Conservation (phyloP, 331 rosid genomes). For the Rhamnella rubrinervis region DNA sequence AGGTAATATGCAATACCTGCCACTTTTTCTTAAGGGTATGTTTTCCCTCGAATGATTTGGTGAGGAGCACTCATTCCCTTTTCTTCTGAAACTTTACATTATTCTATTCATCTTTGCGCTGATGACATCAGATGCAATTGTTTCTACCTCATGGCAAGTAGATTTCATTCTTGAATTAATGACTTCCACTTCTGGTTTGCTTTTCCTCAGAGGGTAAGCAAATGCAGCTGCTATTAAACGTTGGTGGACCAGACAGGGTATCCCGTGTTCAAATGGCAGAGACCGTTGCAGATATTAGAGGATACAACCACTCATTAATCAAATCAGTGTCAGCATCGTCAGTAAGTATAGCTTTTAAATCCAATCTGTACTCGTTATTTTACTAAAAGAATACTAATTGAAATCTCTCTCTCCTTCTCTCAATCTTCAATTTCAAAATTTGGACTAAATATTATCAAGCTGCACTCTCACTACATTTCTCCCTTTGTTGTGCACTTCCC, state of each 20-base stretch:
- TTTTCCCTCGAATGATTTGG: not conserved
- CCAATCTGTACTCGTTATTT: not conserved
- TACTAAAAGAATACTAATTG: not conserved
- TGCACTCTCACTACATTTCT: not conserved
- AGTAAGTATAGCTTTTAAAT: conserved; percentile 38
- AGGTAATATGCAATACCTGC: not conserved
- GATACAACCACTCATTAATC: conserved; percentile 56
- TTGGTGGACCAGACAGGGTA: conserved; percentile 78
- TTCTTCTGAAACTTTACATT: too few species aligned
- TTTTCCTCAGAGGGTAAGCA: conserved; percentile 54
- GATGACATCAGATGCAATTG: not conserved
- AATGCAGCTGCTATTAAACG: conserved; percentile 66
- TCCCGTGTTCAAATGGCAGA: conserved; percentile 88
- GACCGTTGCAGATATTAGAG: conserved; percentile 70
- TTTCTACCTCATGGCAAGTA: not conserved
- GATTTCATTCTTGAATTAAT: conserved; percentile 1
- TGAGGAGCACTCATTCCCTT: too few species aligned
- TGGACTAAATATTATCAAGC: not conserved
- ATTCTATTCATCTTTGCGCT: not conserved
- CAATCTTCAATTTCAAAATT: not conserved
- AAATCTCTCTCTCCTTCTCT: not conserved
- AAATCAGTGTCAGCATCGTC: conserved; percentile 72
- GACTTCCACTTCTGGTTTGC: conserved; percentile 24
- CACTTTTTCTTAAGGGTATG: too few species aligned
- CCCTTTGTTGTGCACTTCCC: not conserved